phyloP scores from a whole-genome alignment of 371 early-diverging fungal genomes.

The Rhizopus sp. region DNA sequence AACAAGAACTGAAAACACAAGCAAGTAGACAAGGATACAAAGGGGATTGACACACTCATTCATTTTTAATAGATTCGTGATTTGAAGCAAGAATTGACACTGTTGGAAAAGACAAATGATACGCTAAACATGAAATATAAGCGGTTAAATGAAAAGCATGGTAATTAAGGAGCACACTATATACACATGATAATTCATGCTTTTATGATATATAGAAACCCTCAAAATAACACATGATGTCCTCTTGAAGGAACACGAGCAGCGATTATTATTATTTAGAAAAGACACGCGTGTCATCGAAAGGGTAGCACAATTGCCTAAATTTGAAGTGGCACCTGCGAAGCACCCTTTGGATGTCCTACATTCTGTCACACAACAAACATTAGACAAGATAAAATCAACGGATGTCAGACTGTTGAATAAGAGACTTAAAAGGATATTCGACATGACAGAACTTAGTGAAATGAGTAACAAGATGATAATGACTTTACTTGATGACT shows the following conservation, averaged over 20 bases:
- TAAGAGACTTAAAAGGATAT: slow-evolving; percentile 55
- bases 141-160: slow-evolving; percentile 16
- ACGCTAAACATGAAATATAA: slow-evolving; percentile 14
- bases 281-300: slow-evolving; percentile 2
- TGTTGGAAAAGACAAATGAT: slow-evolving; percentile 13
- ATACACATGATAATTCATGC: not conserved
- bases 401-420: slow-evolving; percentile 63
- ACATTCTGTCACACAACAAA: slow-evolving; percentile 28
- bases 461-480: slow-evolving; percentile 72
- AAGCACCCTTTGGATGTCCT: slow-evolving; percentile 17
- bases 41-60: not conserved
- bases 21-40: slow-evolving; percentile 24
- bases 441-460: slow-evolving; percentile 73
- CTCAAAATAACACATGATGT: slow-evolving; percentile 20
- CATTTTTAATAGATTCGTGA: slow-evolving; percentile 3
- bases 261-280: not conserved
- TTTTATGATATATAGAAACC: slow-evolving; percentile 13
- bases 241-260: slow-evolving; percentile 20
- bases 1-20: slow-evolving; percentile 37
- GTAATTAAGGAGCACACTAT: not conserved
- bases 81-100: slow-evolving; percentile 20
- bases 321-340: not conserved
- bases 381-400: slow-evolving; percentile 49
- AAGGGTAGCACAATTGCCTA: slow-evolving; percentile 1
- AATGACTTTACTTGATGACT: slow-evolving; percentile 59